These are phyloP conservation scores for Cochlearia excelsa DNA, from an alignment of 345 rosid genomes.

Conservation along the genomic window DNA sequence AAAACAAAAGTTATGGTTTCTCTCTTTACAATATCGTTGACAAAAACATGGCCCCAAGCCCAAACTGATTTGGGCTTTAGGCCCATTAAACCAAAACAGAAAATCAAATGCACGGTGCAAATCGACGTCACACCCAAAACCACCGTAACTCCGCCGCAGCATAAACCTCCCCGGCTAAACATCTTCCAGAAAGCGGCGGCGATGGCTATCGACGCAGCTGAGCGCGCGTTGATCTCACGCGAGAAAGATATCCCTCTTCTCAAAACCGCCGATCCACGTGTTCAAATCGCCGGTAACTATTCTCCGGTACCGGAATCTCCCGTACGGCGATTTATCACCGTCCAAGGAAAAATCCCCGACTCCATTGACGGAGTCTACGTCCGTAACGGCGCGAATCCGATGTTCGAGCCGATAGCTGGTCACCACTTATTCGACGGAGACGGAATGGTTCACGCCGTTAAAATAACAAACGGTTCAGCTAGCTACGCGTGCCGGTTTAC, in stretches of 20 bases:
- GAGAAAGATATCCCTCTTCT: conserved; percentile 62
- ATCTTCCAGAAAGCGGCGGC: conserved; percentile 65
- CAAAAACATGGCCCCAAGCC: conserved; percentile 23
- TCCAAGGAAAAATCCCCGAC: conserved; percentile 63
- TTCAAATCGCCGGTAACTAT: conserved; percentile 86
- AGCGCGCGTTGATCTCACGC: conserved; percentile 51
- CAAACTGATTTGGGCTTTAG: conserved; percentile 10
- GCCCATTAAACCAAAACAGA: conserved; percentile 26
- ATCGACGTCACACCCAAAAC: conserved; percentile 32
- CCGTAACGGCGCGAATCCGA: conserved; percentile 95
- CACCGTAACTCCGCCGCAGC: conserved; percentile 26
- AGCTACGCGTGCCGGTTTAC: conserved; percentile 91
- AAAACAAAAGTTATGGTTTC: conserved; percentile 25
- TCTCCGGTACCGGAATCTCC: conserved; percentile 77
- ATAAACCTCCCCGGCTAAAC: conserved; percentile 46
- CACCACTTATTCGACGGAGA: conserved; percentile 97
- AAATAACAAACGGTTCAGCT: conserved; percentile 51
- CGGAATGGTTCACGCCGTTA: conserved; percentile 92
- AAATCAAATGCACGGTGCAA: conserved; percentile 32
- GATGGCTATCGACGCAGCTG: conserved; percentile 54
- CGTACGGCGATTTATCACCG: conserved; percentile 45
- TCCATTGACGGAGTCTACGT: conserved; percentile 78
- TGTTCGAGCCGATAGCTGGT: conserved; percentile 75
- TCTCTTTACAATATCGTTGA: conserved; percentile 28
- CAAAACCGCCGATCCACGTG: conserved; percentile 71